Percentiles rank a stretch among this genome's conserved stretches.
phyloP scores from a whole-genome alignment of 805 yeast species.

The Clavispora carvajalis region DNA sequence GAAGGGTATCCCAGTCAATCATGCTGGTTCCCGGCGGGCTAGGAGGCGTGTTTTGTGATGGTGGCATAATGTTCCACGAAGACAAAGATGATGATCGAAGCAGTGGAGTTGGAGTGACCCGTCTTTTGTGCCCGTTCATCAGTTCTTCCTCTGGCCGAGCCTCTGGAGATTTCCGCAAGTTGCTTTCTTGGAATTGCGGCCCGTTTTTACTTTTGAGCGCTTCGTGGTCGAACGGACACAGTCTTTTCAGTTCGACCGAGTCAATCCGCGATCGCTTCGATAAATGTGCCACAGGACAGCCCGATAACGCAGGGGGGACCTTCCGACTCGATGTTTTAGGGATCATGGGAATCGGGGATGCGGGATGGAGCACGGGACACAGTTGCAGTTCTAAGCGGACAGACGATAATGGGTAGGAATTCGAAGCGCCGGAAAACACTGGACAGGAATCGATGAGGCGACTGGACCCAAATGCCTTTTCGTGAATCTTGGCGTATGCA shows the following conservation, averaged over 20 bases:
- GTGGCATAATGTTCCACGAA: slow-evolving; percentile 1
- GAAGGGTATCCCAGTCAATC: slow-evolving; percentile 17
- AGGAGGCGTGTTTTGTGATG: background rate
- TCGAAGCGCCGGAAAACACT: slow-evolving; percentile 18
- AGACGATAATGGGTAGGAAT: slow-evolving; percentile 21
- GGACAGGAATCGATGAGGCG: slow-evolving; percentile 13
- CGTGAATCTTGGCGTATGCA: slow-evolving; percentile 25
- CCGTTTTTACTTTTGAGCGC: slow-evolving; percentile 1
- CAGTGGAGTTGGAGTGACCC: slow-evolving; percentile 2
- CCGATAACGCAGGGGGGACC: background rate
- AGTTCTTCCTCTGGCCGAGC: background rate
- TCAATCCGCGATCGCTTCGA: background rate
- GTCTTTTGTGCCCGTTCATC: background rate
- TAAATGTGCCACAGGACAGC: slow-evolving; percentile 8
- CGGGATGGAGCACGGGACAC: slow-evolving; percentile 16
- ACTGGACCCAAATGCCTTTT: slow-evolving; percentile 14
- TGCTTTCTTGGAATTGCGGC: background rate
- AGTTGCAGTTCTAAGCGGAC: slow-evolving; percentile 7
- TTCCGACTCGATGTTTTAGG: slow-evolving; percentile 4
- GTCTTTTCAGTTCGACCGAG: slow-evolving; percentile 13
- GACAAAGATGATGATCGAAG: slow-evolving; percentile 1
- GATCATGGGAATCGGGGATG: slow-evolving; percentile 11
- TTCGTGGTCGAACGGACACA: slow-evolving; percentile 31
- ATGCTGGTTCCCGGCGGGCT: background rate
- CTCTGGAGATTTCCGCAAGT: background rate